Conservation (phyloP, 2,329 filamentous ascomycete genomes). For the Penicillium italicum region DNA sequence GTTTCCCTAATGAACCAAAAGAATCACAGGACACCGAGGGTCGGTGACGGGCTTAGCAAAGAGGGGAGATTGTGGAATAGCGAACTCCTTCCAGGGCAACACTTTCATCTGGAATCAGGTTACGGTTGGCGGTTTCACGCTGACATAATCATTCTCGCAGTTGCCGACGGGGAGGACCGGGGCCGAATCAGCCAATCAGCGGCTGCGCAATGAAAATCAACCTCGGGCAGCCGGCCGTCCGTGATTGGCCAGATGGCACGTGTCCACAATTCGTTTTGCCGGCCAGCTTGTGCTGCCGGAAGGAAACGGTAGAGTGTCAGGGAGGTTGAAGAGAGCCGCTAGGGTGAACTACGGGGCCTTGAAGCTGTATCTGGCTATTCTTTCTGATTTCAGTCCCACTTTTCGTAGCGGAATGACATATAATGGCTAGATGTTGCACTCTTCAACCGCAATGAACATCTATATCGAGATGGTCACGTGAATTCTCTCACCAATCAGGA, state of each 20-base stretch:
- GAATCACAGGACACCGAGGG: conserved; percentile 20
- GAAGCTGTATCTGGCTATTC: neutral
- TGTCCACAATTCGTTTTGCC: conserved; percentile 29
- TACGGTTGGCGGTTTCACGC: conserved; percentile 20
- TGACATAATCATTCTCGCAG: conserved; percentile 35
- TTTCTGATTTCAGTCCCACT: neutral
- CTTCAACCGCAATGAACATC: no score
- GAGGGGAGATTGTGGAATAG: conserved; percentile 22
- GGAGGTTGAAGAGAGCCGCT: neutral
- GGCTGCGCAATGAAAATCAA: conserved; percentile 34
- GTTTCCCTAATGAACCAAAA: conserved; percentile 26
- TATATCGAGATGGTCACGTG: neutral
- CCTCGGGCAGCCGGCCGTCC: conserved; percentile 29
- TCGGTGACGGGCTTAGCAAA: conserved; percentile 16
- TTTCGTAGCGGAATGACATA: neutral
- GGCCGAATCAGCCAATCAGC: conserved; percentile 35
- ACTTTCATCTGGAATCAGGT: conserved; percentile 15
- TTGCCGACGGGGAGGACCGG: conserved; percentile 34
- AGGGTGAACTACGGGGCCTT: neutral
- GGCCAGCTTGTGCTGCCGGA: conserved; percentile 22
- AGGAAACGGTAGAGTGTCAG: conserved; percentile 11
- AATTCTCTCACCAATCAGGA: neutral
- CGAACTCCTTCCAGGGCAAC: conserved; percentile 22
- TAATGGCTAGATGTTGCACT: neutral
- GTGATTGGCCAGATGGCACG: conserved; percentile 35